Evolutionary conservation across 2,329 filamentous ascomycete species (phyloP).

Genomic region (Xylariaceae sp.): DNA sequence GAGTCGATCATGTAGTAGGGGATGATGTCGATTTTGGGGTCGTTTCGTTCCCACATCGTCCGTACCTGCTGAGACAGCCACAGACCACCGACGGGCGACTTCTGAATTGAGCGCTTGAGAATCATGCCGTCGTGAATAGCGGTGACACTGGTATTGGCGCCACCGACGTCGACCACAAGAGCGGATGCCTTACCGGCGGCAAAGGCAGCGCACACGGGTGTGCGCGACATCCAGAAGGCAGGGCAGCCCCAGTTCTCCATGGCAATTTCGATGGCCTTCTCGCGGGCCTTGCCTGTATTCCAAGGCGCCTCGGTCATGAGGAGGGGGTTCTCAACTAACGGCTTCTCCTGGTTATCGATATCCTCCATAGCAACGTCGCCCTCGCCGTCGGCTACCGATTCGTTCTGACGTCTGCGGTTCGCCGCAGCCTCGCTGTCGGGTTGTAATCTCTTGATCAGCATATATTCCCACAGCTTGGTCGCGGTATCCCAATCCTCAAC

Average conservation of each 20-base stretch:
- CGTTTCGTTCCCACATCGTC: slow-evolving; percentile 64
- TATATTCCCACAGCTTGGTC: slow-evolving; percentile 84
- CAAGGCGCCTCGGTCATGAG: slow-evolving; percentile 92
- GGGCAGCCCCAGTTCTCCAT: slow-evolving; percentile 97
- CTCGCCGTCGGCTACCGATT: slow-evolving; percentile 59
- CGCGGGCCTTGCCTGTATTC: slow-evolving; percentile 81
- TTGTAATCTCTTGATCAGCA: slow-evolving; percentile 82
- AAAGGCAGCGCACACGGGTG: slow-evolving; percentile 84
- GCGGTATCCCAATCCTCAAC: slow-evolving; percentile 97
- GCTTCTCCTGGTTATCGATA: slow-evolving; percentile 63
- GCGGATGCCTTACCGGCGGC: slow-evolving; percentile 90
- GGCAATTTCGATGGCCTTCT: slow-evolving; percentile 91
- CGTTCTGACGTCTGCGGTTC: slow-evolving; percentile 73
- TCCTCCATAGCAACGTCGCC: slow-evolving; percentile 57
- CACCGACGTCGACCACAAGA: slow-evolving; percentile 53
- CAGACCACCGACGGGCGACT: slow-evolving; percentile 78
- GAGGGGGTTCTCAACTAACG: slow-evolving; percentile 81
- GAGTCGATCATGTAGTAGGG: slow-evolving; percentile 84
- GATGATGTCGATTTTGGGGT: slow-evolving; percentile 66
- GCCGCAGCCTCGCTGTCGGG: slow-evolving; percentile 66
- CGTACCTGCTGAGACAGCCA: slow-evolving; percentile 89
- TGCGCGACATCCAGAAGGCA: slow-evolving; percentile 88
- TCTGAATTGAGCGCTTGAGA: slow-evolving; percentile 81
- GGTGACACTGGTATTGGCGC: slow-evolving; percentile 28
- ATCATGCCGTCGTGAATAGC: slow-evolving; percentile 94